Evolutionary conservation across 768 basidiomycete genomes (phyloP).

Genomic region (Mycena crocata): DNA sequence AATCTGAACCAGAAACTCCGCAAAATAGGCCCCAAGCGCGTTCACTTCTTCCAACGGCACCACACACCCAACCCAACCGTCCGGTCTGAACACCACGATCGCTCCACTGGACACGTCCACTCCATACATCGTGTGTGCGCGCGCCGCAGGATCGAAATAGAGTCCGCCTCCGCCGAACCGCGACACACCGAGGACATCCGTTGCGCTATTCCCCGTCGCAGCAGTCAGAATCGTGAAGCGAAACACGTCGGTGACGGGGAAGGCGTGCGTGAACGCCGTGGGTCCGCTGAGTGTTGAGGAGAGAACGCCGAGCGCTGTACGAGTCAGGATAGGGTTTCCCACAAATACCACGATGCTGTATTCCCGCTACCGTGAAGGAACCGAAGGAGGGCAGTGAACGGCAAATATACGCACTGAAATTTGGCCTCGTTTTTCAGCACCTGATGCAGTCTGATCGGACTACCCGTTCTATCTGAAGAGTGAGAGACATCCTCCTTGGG

Average conservation of each 20-base stretch:
- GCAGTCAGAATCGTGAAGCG: constrained; percentile 33
- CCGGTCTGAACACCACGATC: constrained; percentile 34
- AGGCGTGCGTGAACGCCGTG: constrained; percentile 13
- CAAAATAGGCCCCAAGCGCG: constrained; percentile 27
- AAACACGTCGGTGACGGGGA: constrained; percentile 24
- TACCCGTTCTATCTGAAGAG: constrained; percentile 20
- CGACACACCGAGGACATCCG: constrained; percentile 28
- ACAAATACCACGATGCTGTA: constrained; percentile 36
- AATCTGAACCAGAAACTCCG: constrained; percentile 26
- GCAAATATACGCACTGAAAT: constrained; percentile 23
- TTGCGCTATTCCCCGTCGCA: constrained; percentile 22
- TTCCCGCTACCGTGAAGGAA: not conserved
- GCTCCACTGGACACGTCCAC: constrained; percentile 34
- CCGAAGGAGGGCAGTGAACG: not conserved
- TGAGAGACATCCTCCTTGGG: not conserved
- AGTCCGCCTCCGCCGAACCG: constrained; percentile 24
- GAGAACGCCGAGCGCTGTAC: constrained; percentile 4
- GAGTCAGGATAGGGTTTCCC: constrained; percentile 28
- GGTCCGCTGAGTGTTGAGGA: constrained; percentile 14
- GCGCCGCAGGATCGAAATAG: constrained; percentile 30
- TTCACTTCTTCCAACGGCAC: constrained; percentile 25
- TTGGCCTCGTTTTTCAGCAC: constrained; percentile 37
- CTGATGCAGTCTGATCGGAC: constrained; percentile 33
- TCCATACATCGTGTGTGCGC: constrained; percentile 33
- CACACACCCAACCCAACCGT: constrained; percentile 34